Evolutionary conservation across 2,329 filamentous ascomycete genomes (phyloP).

Genomic region (Alternaria gaisen): DNA sequence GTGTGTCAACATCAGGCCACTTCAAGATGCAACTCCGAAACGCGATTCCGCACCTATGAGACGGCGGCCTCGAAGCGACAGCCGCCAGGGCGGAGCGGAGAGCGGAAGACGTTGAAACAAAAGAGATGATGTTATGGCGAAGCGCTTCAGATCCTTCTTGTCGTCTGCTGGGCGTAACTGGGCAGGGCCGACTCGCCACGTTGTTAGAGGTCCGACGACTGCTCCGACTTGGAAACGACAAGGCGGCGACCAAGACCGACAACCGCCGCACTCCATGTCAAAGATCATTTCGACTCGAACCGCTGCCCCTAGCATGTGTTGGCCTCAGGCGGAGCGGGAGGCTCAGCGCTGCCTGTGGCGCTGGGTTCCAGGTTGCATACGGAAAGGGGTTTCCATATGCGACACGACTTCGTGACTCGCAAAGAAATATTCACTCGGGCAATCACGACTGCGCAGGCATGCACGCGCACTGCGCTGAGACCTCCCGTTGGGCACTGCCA

Average conservation of each 20-base stretch:
- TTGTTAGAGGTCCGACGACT: neutral
- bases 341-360: slow-evolving; percentile 8
- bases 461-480: neutral
- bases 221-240: neutral
- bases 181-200: slow-evolving; percentile 6
- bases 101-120: slow-evolving; percentile 1
- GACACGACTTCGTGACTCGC: neutral
- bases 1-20: slow-evolving; percentile 33
- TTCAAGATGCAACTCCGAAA: slow-evolving; percentile 3
- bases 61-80: neutral
- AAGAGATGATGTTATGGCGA: slow-evolving; percentile 1
- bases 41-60: slow-evolving; percentile 9
- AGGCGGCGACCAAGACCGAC: slow-evolving; percentile 4
- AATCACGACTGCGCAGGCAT: neutral
- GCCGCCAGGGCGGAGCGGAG: slow-evolving; percentile 12
- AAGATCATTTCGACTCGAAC: slow-evolving; percentile 4
- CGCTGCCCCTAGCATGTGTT: neutral
- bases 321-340: slow-evolving; percentile 11
- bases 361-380: neutral
- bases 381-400: neutral
- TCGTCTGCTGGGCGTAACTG: slow-evolving; percentile 1
- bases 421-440: neutral
- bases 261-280: slow-evolving; percentile 1
- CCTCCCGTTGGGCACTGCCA: slow-evolving; percentile 6
- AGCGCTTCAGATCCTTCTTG: slow-evolving; percentile 1